These are phyloP conservation scores for Ceratocystis variospora DNA, from an alignment of 2,329 filamentous ascomycete species.

Conservation along the genomic window DNA sequence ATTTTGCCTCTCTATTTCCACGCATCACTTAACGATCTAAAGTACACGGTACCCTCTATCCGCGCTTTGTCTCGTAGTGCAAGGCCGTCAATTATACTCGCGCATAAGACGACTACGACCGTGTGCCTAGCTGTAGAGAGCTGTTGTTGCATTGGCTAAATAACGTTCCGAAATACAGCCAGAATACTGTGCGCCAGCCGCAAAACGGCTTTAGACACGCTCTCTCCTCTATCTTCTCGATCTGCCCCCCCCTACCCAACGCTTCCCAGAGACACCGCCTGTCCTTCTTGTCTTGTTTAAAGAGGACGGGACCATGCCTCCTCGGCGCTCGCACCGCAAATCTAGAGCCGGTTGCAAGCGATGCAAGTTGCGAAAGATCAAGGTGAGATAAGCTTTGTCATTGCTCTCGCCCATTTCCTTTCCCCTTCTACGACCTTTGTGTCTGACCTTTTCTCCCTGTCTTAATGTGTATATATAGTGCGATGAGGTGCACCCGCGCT, in stretches of 20 bases:
- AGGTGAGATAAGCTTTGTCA: conserved; percentile 32
- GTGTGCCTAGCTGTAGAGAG: background rate
- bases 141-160: background rate
- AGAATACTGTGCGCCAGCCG: background rate
- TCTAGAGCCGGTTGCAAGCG: conserved; percentile 51
- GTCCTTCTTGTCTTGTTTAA: background rate
- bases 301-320: conserved; percentile 38
- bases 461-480: conserved; percentile 31
- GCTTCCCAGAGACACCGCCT: background rate
- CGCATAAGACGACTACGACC: background rate
- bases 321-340: conserved; percentile 55
- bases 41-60: background rate
- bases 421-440: background rate
- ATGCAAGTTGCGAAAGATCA: conserved; percentile 57
- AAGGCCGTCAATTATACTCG: too few species aligned
- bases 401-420: background rate
- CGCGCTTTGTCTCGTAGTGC: too few species aligned
- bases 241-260: background rate
- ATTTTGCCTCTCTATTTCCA: background rate
- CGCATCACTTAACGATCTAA: background rate
- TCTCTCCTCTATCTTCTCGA: background rate
- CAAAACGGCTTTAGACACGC: background rate
- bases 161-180: background rate
- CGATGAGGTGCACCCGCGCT: conserved; percentile 51
- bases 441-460: background rate